Base-by-base conservation (phyloP, 169 alveolate genomes). In the Plasmodium fragile region DNA sequence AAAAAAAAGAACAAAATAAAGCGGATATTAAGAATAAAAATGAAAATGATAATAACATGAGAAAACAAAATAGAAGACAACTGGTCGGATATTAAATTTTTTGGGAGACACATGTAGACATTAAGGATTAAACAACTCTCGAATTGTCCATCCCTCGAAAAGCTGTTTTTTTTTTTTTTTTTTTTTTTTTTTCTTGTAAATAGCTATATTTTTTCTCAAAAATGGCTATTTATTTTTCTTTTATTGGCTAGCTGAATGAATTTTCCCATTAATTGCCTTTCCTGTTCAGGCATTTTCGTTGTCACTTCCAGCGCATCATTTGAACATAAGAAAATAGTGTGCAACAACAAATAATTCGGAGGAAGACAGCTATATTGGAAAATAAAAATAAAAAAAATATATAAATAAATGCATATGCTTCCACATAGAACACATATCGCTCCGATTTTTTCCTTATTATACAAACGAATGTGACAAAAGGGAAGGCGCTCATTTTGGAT, bases 171-270 rank as follows among this genome's bases (percentile, higher is more conserved):
- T 65, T 45, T 45, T 65, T 43, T 45, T 45, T 45, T 45, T 45
- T 45, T 65, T 65, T 65, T 65, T 65, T 65, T 18, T 65, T 65
- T 65, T 59, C 75, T 0, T 59, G 75, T n/a, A 65, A 65, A 18
- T 65, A 65, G 75, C 75, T 65, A 22, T 8, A 65, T 65, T 65
- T 65, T 65, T 65, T 65, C 39, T 65, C 30, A 65, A 65, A 65
- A 65, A 65, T 65, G 36, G 75, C 75, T 65, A 65, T 28, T 65
- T n/a, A n/a, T 65, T 65, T 65, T 65, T 65, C 6, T 65, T 65
- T 65, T 22, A 65, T 22, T 65, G 7, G 75, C 75, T 65, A 65
- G 75, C 75, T 65, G 25, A 65, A 65, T n/a, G 7, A 65, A 65
- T 16, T 65, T 65, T 65, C 75, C 13, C 75, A 65, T 65, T 65